Percentiles rank a stretch among this genome's conserved stretches.
Conservation (phyloP, 2,329 filamentous ascomycete genomes). For the Cordyceps sp. region DNA sequence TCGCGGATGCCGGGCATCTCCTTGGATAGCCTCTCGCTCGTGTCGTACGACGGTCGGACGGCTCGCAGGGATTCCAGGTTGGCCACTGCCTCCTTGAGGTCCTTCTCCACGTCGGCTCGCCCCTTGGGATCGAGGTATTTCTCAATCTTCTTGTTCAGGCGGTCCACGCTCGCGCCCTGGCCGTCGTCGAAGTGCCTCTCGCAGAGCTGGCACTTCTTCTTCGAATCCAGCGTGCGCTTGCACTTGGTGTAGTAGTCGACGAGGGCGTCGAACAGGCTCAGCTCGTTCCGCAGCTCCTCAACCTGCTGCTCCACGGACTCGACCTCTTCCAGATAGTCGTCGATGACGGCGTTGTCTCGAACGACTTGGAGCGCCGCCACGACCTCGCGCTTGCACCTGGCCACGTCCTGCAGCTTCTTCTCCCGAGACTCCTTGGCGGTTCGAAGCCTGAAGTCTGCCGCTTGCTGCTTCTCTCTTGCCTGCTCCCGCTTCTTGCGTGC, state of each 20-base stretch:
- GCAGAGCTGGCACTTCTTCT: slow-evolving; percentile 65
- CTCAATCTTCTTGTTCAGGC: slow-evolving; percentile 50
- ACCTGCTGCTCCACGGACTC: slow-evolving; percentile 36
- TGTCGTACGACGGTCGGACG: slow-evolving; percentile 54
- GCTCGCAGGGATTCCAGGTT: slow-evolving; percentile 43
- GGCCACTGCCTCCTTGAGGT: slow-evolving; percentile 32
- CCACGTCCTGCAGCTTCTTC: slow-evolving; percentile 45
- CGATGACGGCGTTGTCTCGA: slow-evolving; percentile 28
- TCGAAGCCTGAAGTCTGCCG: slow-evolving; percentile 57
- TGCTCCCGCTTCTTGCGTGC: slow-evolving; percentile 56
- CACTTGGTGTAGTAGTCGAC: slow-evolving; percentile 57
- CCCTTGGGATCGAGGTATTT: slow-evolving; percentile 44
- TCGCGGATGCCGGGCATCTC: slow-evolving; percentile 56
- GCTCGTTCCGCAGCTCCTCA: slow-evolving; percentile 45
- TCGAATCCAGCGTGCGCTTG: slow-evolving; percentile 44
- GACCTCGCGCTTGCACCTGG: slow-evolving; percentile 41
- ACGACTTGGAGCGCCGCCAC: slow-evolving; percentile 27
- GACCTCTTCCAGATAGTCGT: slow-evolving; percentile 36
- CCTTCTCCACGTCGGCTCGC: slow-evolving; percentile 43
- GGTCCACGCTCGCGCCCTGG: slow-evolving; percentile 38
- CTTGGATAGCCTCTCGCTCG: slow-evolving; percentile 49
- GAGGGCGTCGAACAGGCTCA: slow-evolving; percentile 52
- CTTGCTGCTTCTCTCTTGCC: slow-evolving; percentile 54
- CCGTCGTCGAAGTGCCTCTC: slow-evolving; percentile 49
- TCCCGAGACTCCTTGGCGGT: slow-evolving; percentile 46